These are phyloP conservation scores for Didymella pinodella DNA, from an alignment of 2,329 filamentous ascomycete genomes.

Conservation along the genomic window DNA sequence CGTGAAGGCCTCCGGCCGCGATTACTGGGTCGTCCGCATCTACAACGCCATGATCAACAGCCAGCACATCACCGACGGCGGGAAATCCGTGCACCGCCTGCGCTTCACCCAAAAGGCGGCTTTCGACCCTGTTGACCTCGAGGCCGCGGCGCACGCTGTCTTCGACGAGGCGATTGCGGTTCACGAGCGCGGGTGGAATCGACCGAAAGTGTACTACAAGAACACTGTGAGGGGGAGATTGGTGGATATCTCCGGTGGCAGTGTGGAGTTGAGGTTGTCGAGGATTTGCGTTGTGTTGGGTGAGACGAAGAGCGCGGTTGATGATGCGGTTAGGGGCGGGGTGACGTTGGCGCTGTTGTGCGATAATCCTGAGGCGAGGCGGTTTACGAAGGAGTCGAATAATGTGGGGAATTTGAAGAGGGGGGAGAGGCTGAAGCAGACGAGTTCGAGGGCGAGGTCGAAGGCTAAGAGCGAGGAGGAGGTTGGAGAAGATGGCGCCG, in stretches of 20 bases:
- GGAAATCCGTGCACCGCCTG: constrained; percentile 23
- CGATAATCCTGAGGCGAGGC: constrained; percentile 37
- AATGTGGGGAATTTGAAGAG: constrained; percentile 36
- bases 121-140: constrained; percentile 32
- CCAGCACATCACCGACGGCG: constrained; percentile 28
- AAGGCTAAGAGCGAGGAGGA: constrained; percentile 3
- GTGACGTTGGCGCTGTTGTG: constrained; percentile 33
- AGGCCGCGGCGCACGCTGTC: constrained; percentile 41
- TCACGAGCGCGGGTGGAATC: constrained; percentile 38
- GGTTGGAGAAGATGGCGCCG: not conserved
- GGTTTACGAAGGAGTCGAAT: constrained; percentile 35
- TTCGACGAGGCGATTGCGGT: constrained; percentile 39
- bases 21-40: constrained; percentile 43
- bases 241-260: constrained; percentile 26
- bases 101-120: constrained; percentile 25
- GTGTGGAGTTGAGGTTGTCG: constrained; percentile 31
- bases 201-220: constrained; percentile 35
- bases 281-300: constrained; percentile 32
- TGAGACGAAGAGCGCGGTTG: constrained; percentile 35
- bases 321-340: constrained; percentile 40
- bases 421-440: constrained; percentile 21
- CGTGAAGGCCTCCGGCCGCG: constrained; percentile 35
- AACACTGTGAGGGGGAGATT: constrained; percentile 35
- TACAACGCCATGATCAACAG: constrained; percentile 43
- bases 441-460: constrained; percentile 3